Base-by-base conservation (phyloP, 179 eudicot genomes). In the Sideroxylon spinosum region DNA sequence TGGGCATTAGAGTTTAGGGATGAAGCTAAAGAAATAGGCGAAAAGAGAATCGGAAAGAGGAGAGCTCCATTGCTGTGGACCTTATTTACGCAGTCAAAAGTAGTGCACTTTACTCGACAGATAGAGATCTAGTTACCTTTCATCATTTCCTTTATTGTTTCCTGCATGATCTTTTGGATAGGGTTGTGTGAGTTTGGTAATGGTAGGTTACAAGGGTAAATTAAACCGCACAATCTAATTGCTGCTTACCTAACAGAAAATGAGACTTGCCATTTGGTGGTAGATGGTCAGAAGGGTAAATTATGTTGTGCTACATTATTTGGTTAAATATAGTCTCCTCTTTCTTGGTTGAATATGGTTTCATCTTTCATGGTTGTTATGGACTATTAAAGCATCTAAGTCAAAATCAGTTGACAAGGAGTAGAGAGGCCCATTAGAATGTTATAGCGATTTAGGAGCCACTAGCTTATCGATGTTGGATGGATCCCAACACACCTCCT, bases 31-130 rank as follows among this genome's bases (percentile, higher is more conserved):
- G 6, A 50, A 50, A 71, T 25, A 9, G 17, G 23, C 20, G 12
- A 14, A 22, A 22, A 12, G 56, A 71, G 44, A 71, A 52, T 25
- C 20, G 26, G 61, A 56, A 25, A 52, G 53, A 44, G 26, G 22
- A 25, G 60, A 25, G 61, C 75, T 61, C 17, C 26, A 71, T 25
- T 71, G 61, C 13, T 71, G 14, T 26, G 44, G 75, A 71, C 57
- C 28, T 55, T 52, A 52, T 26, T 9, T 12, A 14, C 17, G 20
- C 56, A 25, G 20, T 12, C n/a, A 61, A 61, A 61, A 22, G 2
- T 61, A n/a, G 65, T 20, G 25, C 7, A 2, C 26, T 20, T 0
- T 3, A 37, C 5, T 37, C 4, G 29, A 69, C 56, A 20, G 19
- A 11, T 19, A 6, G n/a, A 37, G 50, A 29, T 67, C 9, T 44